Percentiles rank a stretch among this genome's conserved stretches.
phyloP scores from a whole-genome alignment of 306 rosid species.

The Rosa multiflora region DNA sequence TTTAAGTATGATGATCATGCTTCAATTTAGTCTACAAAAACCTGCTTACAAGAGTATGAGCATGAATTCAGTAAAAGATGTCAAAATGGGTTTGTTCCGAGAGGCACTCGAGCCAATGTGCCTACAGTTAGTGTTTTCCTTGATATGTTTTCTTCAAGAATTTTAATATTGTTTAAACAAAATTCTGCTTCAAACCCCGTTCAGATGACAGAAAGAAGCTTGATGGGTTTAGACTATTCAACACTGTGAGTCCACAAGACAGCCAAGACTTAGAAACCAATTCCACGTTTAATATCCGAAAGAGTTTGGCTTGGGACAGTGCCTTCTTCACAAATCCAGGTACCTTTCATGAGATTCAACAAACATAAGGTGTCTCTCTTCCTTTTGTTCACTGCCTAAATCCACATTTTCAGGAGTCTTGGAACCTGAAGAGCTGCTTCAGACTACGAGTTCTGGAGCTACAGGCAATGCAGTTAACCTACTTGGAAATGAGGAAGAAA shows the following conservation, averaged over 20 bases:
- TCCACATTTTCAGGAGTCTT: slow-evolving; percentile 47
- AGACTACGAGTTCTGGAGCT: slow-evolving; percentile 22
- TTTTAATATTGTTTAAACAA: neutral
- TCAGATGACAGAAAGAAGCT: slow-evolving; percentile 46
- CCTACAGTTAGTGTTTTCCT: neutral
- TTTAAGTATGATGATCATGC: neutral
- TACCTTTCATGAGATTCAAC: slow-evolving; percentile 12
- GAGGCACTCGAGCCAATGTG: neutral
- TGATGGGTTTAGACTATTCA: slow-evolving; percentile 32
- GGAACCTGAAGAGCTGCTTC: slow-evolving; percentile 60
- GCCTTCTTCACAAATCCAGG: slow-evolving; percentile 69
- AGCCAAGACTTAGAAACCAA: slow-evolving; percentile 15
- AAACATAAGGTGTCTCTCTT: neutral
- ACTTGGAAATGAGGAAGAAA: slow-evolving; percentile 34
- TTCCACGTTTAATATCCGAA: slow-evolving; percentile 41
- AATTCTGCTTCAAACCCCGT: slow-evolving; percentile 5
- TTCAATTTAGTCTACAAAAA: neutral
- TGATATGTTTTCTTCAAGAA: neutral
- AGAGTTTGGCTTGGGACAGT: slow-evolving; percentile 77
- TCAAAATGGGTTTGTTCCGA: neutral
- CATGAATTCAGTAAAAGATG: neutral
- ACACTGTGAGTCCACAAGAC: slow-evolving; percentile 20
- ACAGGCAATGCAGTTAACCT: slow-evolving; percentile 22
- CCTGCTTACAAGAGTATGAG: neutral
- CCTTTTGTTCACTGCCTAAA: neutral